Conservation (phyloP, 2,329 filamentous ascomycete species). For the Ophiocordyceps robertsii region DNA sequence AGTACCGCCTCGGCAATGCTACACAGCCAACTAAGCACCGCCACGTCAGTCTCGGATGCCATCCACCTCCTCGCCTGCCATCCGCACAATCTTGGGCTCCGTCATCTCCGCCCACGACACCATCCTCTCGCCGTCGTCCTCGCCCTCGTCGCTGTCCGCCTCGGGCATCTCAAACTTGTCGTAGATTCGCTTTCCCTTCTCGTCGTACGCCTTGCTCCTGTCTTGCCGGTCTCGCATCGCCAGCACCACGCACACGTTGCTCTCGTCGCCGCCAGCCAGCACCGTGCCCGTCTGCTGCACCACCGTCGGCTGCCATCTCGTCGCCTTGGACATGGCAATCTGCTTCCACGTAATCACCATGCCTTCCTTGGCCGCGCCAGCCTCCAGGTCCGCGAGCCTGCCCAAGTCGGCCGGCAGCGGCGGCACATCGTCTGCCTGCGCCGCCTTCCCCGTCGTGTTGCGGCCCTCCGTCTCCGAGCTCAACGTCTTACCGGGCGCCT, state of each 20-base stretch:
- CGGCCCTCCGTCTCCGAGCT: constrained; percentile 2
- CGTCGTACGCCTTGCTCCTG: constrained; percentile 47
- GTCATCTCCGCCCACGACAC: constrained; percentile 49
- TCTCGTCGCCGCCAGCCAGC: constrained; percentile 37
- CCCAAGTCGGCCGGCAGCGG: constrained; percentile 43
- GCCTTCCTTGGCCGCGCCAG: constrained; percentile 35
- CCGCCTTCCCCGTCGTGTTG: background rate
- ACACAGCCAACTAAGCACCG: background rate
- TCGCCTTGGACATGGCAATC: constrained; percentile 44
- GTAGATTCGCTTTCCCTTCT: constrained; percentile 61
- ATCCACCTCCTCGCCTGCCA: background rate
- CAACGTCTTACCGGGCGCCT: background rate
- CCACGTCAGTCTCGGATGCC: background rate
- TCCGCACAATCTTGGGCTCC: constrained; percentile 51
- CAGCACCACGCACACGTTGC: constrained; percentile 44
- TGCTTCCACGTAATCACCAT: constrained; percentile 60
- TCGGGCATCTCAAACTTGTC: constrained; percentile 65
- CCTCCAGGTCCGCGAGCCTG: constrained; percentile 34
- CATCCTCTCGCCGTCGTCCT: constrained; percentile 48
- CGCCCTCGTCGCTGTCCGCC: constrained; percentile 41
- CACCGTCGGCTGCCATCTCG: constrained; percentile 53
- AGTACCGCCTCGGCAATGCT: too few species aligned
- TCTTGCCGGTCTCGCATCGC: constrained; percentile 54
- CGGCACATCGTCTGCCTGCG: constrained; percentile 43
- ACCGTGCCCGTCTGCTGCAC: constrained; percentile 53